Evolutionary conservation across 306 rosid genomes (phyloP).

Genomic region (Gastrolobium bilobum): DNA sequence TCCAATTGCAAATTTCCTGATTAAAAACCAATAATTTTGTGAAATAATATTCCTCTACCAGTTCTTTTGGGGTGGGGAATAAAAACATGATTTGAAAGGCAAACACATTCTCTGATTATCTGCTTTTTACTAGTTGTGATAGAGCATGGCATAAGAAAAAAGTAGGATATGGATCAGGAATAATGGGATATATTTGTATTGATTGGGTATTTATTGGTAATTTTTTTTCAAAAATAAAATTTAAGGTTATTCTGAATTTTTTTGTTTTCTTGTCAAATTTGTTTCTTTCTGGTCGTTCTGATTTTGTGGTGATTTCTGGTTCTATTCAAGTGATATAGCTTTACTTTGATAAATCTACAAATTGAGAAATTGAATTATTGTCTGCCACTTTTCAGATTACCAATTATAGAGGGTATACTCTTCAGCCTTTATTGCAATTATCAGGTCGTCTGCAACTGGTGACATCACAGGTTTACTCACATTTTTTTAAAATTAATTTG

Average conservation of each 20-base stretch:
- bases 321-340: constrained; percentile 22
- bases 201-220: constrained; percentile 18
- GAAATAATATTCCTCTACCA: constrained; percentile 6
- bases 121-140: not conserved
- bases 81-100: not conserved
- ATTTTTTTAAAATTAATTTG: constrained; percentile 34
- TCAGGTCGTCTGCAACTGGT: constrained; percentile 91
- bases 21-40: constrained; percentile 9
- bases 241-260: constrained; percentile 28
- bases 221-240: not conserved
- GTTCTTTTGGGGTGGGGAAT: constrained; percentile 25
- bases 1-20: constrained; percentile 14
- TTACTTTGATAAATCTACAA: constrained; percentile 1
- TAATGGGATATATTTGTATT: constrained; percentile 21
- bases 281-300: constrained; percentile 26
- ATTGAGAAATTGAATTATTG: constrained; percentile 26
- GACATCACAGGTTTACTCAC: constrained; percentile 75
- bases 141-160: not conserved
- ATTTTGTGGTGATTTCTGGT: constrained; percentile 17
- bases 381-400: constrained; percentile 60
- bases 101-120: constrained; percentile 2
- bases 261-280: constrained; percentile 20
- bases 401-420: constrained; percentile 68
- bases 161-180: constrained; percentile 21
- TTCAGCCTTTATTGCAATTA: constrained; percentile 75